These are phyloP conservation scores for Mytilinidion resinicola DNA, from an alignment of 495 filamentous ascomycete genomes.

Conservation along the genomic window DNA sequence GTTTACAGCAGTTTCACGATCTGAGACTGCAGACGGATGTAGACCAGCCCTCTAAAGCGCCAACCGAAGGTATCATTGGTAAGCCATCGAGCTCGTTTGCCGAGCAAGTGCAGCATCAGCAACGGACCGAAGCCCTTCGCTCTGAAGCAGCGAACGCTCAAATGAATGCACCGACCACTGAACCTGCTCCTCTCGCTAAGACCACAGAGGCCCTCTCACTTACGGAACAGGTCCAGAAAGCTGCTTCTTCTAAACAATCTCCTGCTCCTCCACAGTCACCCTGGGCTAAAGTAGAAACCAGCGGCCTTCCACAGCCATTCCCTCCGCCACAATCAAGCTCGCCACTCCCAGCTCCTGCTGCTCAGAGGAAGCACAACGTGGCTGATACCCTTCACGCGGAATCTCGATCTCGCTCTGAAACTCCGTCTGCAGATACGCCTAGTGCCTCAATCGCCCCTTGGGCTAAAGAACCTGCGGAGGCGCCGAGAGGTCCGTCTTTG, in stretches of 20 bases:
- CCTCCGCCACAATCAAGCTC: conserved; percentile 66
- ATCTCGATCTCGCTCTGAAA: conserved; percentile 68
- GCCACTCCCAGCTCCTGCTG: conserved; percentile 77
- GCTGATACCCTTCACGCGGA: conserved; percentile 71
- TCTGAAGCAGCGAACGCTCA: conserved; percentile 18
- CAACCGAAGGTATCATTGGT: conserved; percentile 29
- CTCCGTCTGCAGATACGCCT: conserved; percentile 46
- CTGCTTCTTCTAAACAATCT: conserved; percentile 60
- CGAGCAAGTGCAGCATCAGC: conserved; percentile 4
- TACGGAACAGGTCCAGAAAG: conserved; percentile 84
- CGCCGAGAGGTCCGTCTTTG: conserved; percentile 81
- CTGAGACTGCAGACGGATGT: conserved; percentile 51
- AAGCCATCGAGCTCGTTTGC: conserved; percentile 6
- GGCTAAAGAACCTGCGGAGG: conserved; percentile 76
- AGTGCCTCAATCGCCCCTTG: conserved; percentile 70
- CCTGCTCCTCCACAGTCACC: conserved; percentile 48
- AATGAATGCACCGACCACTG: conserved; percentile 3
- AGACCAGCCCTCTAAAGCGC: conserved; percentile 14
- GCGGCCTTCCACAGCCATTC: conserved; percentile 71
- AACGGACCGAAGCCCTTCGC: conserved; percentile 13
- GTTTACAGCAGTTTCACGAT: conserved; percentile 59
- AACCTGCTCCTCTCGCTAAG: conserved; percentile 3
- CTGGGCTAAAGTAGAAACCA: conserved; percentile 55
- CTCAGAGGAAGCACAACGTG: conserved; percentile 77
- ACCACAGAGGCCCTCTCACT: conserved; percentile 51